Percentiles rank a stretch among this genome's conserved stretches.
phyloP scores from a whole-genome alignment of 176 grass and related monocot species.

The Secale cereale region DNA sequence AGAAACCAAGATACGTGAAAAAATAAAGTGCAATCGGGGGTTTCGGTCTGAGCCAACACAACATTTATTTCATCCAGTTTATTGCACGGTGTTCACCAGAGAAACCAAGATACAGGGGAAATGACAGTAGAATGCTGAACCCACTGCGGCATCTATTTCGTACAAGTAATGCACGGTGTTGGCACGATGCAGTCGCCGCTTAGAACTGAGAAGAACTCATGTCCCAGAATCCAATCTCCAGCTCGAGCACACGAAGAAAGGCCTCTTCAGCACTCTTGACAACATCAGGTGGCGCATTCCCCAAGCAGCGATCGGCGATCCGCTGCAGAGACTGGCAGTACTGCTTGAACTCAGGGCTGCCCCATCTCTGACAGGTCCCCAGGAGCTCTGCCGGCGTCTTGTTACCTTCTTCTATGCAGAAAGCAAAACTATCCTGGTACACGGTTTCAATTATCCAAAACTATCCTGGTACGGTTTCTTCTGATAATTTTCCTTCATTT shows the following conservation, averaged over 20 bases:
- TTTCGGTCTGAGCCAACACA: background rate
- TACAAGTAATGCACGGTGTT: background rate
- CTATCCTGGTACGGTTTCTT: too few species aligned
- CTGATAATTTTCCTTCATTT: background rate
- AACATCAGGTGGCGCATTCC: conserved; percentile 43
- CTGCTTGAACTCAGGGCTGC: conserved; percentile 56
- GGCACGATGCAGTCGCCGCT: background rate
- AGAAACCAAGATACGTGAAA: background rate
- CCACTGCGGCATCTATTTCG: conserved; percentile 10
- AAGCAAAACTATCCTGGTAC: conserved; percentile 85
- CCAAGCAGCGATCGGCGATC: conserved; percentile 62
- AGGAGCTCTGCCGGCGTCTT: conserved; percentile 61
- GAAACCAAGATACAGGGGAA: background rate
- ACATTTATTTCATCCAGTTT: background rate
- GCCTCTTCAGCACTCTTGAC: conserved; percentile 57
- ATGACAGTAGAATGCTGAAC: conserved; percentile 2
- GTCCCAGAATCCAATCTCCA: conserved; percentile 88
- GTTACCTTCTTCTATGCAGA: conserved; percentile 58
- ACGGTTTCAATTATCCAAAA: conserved; percentile 92
- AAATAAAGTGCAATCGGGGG: background rate
- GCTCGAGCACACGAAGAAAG: conserved; percentile 59
- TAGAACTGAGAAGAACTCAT: conserved; percentile 51
- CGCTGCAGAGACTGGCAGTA: conserved; percentile 74
- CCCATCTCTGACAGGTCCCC: conserved; percentile 80
- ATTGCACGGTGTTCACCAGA: background rate